Conservation (phyloP, 768 basidiomycete species). For the Suillus sp. region DNA sequence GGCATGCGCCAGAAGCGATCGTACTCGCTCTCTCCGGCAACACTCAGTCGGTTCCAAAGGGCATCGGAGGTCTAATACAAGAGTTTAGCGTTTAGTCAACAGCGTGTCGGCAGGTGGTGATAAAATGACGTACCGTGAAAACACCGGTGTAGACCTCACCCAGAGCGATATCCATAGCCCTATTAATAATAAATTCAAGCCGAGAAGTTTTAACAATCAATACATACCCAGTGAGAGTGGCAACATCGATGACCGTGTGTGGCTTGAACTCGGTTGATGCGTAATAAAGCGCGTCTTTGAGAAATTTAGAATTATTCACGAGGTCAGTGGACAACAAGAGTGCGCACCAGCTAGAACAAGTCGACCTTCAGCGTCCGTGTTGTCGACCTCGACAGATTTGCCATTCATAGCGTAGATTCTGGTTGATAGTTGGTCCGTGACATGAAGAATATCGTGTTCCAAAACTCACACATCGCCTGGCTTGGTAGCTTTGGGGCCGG, state of each 20-base stretch:
- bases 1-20: constrained; percentile 93
- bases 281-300: constrained; percentile 80
- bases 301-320: not conserved
- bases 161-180: constrained; percentile 71
- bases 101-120: not conserved
- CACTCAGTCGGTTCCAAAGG: constrained; percentile 70
- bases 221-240: constrained; percentile 77
- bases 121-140: constrained; percentile 56
- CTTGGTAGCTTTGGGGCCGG: constrained; percentile 65
- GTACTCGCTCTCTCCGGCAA: constrained; percentile 71
- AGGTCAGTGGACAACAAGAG: not conserved
- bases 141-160: constrained; percentile 80
- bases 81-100: not conserved
- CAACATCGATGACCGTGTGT: constrained; percentile 83
- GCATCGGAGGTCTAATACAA: constrained; percentile 61
- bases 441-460: not conserved
- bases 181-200: constrained; percentile 27
- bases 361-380: constrained; percentile 85
- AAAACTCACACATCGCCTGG: constrained; percentile 78
- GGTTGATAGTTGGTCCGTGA: not conserved
- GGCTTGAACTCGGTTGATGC: constrained; percentile 75
- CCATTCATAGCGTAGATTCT: constrained; percentile 80
- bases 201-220: not conserved
- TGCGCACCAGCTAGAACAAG: constrained; percentile 67
- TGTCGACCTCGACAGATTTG: constrained; percentile 84